Conservation (phyloP, 495 filamentous ascomycete species). For the Monascus purpureus region DNA sequence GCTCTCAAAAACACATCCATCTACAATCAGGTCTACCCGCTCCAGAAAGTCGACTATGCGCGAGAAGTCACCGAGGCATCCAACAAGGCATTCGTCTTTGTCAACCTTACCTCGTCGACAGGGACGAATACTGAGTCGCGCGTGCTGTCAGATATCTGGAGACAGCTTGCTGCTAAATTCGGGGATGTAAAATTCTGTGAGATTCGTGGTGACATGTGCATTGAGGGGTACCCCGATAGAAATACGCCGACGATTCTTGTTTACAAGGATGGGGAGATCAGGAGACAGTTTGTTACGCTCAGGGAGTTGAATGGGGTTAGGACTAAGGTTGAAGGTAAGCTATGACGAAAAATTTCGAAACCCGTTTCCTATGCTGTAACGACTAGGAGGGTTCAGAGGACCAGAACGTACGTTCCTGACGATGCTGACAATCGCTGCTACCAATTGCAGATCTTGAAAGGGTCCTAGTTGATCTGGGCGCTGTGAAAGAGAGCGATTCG, state of each 20-base stretch:
- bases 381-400: too few relatives aligned
- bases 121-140: conserved; percentile 73
- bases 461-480: conserved; percentile 68
- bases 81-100: conserved; percentile 55
- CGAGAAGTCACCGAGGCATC: conserved; percentile 90
- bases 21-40: conserved; percentile 79
- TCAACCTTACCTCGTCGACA: conserved; percentile 67
- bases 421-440: too few relatives aligned
- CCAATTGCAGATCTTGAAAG: conserved; percentile 45
- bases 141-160: conserved; percentile 75
- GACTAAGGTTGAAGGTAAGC: conserved; percentile 49
- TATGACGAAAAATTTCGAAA: too few relatives aligned
- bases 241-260: conserved; percentile 92
- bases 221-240: conserved; percentile 87
- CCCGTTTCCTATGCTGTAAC: too few relatives aligned
- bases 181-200: conserved; percentile 97
- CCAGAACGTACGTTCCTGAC: too few relatives aligned
- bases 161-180: conserved; percentile 64
- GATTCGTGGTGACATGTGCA: conserved; percentile 83
- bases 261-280: conserved; percentile 84
- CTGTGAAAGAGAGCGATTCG: conserved; percentile 60
- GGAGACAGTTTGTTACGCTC: conserved; percentile 75
- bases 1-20: conserved; percentile 57
- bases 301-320: conserved; percentile 56
- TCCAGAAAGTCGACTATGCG: conserved; percentile 86